Evolutionary conservation across 768 basidiomycete genomes (phyloP), one percentile per base, ranked within the genome.

Genomic region (Gymnopilus dilepis): DNA sequence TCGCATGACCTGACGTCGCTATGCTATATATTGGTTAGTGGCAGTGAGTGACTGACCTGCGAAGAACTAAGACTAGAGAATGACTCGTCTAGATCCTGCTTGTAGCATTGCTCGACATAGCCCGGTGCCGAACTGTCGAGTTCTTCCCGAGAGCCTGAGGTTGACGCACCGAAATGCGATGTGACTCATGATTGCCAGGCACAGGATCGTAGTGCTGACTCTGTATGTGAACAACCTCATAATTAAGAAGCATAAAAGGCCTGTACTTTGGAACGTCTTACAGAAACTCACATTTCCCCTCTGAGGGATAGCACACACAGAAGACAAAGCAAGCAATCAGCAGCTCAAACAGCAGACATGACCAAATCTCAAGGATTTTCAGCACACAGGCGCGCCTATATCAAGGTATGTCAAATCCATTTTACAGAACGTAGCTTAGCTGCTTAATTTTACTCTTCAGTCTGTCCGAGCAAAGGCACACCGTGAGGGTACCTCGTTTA

Each of bases 391-490:
- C 40, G 31, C 26, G 51, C 58, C 6, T 58, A 45, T 34, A 34
- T 63, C 28, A 63, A 55, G 57, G 62, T 63, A 48, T 30, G 51
- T 22, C 13, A 38, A 19, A 7, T 17, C 15, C 33, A 12, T n/a
- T 4, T 31, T 21, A 12, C 4, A 28, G 1, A 28, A 4, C 24
- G 33, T 22, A n/a, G n/a, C n/a, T n/a, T 12, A 43, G 15, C n/a
- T 53, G 4, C 37, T 7, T 4, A 2, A 11, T 37, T 19, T 51
- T 28, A 17, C 5, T 6, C 13, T 13, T 24, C n/a, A 69, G 69
- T 61, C 58, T 26, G 56, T 66, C 17, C 59, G 67, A 58, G 65
- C 67, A 13, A 63, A 66, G 34, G 63, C 69, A 50, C 67, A 68
- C 57, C 51, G 53, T 37, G 69, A 70, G 40, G 67, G 67, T 3